Evolutionary conservation across 495 filamentous ascomycete species (phyloP).

Genomic region (Pyrenula aspistea): DNA sequence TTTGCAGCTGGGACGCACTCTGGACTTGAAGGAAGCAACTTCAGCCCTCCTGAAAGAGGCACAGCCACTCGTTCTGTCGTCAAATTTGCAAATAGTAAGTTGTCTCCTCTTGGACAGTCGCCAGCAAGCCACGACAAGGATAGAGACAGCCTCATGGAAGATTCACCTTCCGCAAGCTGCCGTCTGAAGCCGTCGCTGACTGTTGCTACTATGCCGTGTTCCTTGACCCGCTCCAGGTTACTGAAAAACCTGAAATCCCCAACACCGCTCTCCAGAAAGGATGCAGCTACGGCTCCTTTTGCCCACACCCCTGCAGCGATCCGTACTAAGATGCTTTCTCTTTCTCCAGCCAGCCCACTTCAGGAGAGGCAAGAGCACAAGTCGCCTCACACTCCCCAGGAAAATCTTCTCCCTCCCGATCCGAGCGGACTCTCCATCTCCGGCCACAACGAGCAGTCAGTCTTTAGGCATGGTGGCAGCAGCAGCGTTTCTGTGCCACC

Average conservation of each 20-base stretch:
- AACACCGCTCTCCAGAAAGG: conserved; percentile 19
- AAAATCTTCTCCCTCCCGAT: conserved; percentile 64
- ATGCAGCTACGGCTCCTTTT: conserved; percentile 15
- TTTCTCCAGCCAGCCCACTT: conserved; percentile 38
- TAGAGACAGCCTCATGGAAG: conserved; percentile 16
- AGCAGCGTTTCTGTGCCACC: conserved; percentile 38
- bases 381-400: conserved; percentile 72
- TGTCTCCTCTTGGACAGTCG: conserved; percentile 10
- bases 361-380: conserved; percentile 34
- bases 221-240: conserved; percentile 24
- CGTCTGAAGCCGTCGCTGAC: conserved; percentile 11
- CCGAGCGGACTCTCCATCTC: conserved; percentile 73
- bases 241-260: conserved; percentile 18
- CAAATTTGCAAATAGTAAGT: conserved; percentile 27
- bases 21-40: conserved; percentile 5
- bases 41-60: conserved; percentile 20
- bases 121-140: conserved; percentile 11
- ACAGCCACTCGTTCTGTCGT: conserved; percentile 24
- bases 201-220: conserved; percentile 12
- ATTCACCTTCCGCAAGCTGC: conserved; percentile 24
- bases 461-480: conserved; percentile 17
- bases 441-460: conserved; percentile 31
- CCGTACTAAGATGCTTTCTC: conserved; percentile 31
- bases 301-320: conserved; percentile 15
- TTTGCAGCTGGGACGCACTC: neutral